phyloP scores from a whole-genome alignment of 257 asterid genomes.

The Ilex asprella region DNA sequence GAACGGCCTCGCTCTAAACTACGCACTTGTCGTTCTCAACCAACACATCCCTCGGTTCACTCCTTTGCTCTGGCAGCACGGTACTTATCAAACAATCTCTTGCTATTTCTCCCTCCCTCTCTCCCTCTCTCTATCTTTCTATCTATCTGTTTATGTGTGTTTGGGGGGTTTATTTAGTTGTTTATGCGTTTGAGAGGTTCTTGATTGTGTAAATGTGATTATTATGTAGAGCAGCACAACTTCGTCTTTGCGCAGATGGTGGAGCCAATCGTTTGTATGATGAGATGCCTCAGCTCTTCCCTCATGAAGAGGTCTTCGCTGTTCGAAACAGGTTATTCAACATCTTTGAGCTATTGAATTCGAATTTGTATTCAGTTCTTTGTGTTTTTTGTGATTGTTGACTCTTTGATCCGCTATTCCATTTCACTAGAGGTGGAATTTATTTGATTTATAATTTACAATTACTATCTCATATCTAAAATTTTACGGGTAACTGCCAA shows the following conservation, averaged over 20 bases:
- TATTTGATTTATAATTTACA: no score
- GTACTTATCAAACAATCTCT: slow-evolving; percentile 21
- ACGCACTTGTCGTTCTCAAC: slow-evolving; percentile 74
- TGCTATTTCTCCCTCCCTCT: not conserved
- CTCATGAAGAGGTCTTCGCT: slow-evolving; percentile 42
- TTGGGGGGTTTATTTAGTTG: not conserved
- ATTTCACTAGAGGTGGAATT: no score
- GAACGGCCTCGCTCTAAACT: slow-evolving; percentile 27
- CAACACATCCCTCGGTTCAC: slow-evolving; percentile 71
- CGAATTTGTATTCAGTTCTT: not conserved
- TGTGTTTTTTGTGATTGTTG: not conserved
- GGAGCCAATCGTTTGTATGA: slow-evolving; percentile 87
- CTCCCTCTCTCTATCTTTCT: not conserved
- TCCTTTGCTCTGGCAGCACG: slow-evolving; percentile 82
- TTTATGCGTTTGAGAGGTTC: slow-evolving; percentile 12
- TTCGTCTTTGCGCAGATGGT: slow-evolving; percentile 88
- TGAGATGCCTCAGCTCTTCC: slow-evolving; percentile 69
- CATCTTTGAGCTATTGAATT: not conserved
- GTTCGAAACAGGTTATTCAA: slow-evolving; percentile 56
- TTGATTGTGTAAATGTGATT: not conserved
- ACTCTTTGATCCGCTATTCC: no score
- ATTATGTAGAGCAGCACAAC: slow-evolving; percentile 59
- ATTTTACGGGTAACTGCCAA: no score
- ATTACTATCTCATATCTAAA: no score
- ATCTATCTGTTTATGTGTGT: not conserved